phyloP scores from a whole-genome alignment of 2,329 filamentous ascomycete genomes.

The Teratosphaeria nubilosa region DNA sequence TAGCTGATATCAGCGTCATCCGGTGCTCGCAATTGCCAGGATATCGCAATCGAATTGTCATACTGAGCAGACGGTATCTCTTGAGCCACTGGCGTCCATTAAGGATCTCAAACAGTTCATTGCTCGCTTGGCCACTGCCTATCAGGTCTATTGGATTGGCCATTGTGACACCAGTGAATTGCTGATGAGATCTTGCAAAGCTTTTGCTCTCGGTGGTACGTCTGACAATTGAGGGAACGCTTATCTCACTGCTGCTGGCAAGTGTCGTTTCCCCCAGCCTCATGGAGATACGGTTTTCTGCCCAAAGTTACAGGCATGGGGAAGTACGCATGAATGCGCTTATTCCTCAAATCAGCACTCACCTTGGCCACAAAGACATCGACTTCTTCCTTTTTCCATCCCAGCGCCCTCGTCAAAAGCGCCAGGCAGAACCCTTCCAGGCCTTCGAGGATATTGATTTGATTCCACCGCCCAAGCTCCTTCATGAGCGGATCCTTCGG shows the following conservation, averaged over 20 bases:
- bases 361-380: constrained; percentile 31
- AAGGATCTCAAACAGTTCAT: too few species aligned
- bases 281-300: constrained; percentile 20
- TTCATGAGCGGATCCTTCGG: constrained; percentile 40
- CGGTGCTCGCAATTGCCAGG: too few species aligned
- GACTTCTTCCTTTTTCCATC: constrained; percentile 35
- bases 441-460: constrained; percentile 32
- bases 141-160: too few species aligned
- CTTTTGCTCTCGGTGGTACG: too few species aligned
- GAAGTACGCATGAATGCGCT: constrained; percentile 28
- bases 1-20: too few species aligned
- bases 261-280: not conserved
- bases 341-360: constrained; percentile 24
- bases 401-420: constrained; percentile 31
- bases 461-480: constrained; percentile 38
- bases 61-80: too few species aligned
- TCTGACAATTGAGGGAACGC: too few species aligned
- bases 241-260: not conserved
- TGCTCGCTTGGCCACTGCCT: too few species aligned
- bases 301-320: constrained; percentile 29
- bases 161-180: too few species aligned
- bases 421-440: constrained; percentile 35
- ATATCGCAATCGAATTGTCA: too few species aligned
- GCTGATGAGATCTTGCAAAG: too few species aligned
- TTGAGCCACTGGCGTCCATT: too few species aligned